phyloP scores from a whole-genome alignment of 169 alveolate genomes.

The Eimeria sp. region DNA sequence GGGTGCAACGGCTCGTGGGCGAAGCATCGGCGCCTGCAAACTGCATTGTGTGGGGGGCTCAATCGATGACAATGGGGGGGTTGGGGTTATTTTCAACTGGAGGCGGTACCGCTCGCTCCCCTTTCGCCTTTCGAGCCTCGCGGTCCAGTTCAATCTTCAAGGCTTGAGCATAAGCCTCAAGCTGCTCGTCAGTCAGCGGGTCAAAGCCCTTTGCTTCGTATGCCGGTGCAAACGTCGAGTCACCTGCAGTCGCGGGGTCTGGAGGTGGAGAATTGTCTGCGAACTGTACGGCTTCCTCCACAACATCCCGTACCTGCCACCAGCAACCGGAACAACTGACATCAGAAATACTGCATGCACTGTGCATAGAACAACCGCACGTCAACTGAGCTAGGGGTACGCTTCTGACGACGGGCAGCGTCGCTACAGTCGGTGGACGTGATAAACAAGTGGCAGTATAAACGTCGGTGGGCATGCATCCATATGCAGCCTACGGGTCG shows the following conservation, averaged over 20 bases:
- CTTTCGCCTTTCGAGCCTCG: constrained; percentile 59
- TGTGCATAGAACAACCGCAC: background rate
- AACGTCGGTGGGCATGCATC: background rate
- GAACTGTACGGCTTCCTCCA: constrained; percentile 79
- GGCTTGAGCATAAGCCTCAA: constrained; percentile 64
- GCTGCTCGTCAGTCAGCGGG: constrained; percentile 14
- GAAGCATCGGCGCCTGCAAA: background rate
- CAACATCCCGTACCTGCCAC: constrained; percentile 51
- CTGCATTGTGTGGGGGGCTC: background rate
- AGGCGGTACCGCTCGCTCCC: constrained; percentile 43
- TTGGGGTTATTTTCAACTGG: constrained; percentile 40
- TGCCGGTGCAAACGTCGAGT: constrained; percentile 69
- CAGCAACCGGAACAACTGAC: background rate
- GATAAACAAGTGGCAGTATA: background rate
- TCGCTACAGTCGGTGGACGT: background rate
- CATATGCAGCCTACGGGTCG: background rate
- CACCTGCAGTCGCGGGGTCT: constrained; percentile 63
- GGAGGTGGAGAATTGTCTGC: constrained; percentile 77
- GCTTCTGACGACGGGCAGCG: background rate
- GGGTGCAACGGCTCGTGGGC: background rate
- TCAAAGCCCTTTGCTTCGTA: constrained; percentile 67
- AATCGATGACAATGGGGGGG: constrained; percentile 76
- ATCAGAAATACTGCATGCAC: background rate
- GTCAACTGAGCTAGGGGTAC: background rate
- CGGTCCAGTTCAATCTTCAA: constrained; percentile 71